phyloP scores from a whole-genome alignment of 169 alveolate genomes.

The Babesia sp. region DNA sequence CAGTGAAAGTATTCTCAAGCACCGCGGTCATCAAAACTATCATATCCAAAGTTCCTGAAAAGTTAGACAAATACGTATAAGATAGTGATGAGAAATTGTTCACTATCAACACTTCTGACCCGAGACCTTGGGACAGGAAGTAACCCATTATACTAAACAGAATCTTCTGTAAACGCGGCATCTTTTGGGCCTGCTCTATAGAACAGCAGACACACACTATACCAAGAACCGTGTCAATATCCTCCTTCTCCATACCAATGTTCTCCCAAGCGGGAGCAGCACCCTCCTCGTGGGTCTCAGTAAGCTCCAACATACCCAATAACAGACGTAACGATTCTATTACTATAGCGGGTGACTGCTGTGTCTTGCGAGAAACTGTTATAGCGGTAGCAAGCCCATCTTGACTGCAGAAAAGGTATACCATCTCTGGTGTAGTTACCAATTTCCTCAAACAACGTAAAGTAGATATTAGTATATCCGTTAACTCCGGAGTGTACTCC shows the following conservation, averaged over 20 bases:
- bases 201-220: slow-evolving; percentile 66
- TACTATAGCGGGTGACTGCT: slow-evolving; percentile 81
- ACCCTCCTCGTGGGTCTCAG: slow-evolving; percentile 51
- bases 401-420: slow-evolving; percentile 84
- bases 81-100: slow-evolving; percentile 69
- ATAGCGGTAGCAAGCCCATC: slow-evolving; percentile 86
- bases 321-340: slow-evolving; percentile 83
- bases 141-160: slow-evolving; percentile 69
- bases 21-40: slow-evolving; percentile 64
- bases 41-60: slow-evolving; percentile 43
- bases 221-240: slow-evolving; percentile 63
- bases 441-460: slow-evolving; percentile 85
- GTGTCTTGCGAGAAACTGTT: slow-evolving; percentile 77
- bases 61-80: slow-evolving; percentile 51
- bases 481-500: slow-evolving; percentile 77
- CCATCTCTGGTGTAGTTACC: slow-evolving; percentile 82
- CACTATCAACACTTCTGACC: slow-evolving; percentile 71
- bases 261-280: slow-evolving; percentile 78
- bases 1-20: slow-evolving; percentile 66
- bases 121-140: slow-evolving; percentile 75
- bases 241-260: slow-evolving; percentile 75
- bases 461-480: slow-evolving; percentile 83
- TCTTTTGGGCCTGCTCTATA: slow-evolving; percentile 56
- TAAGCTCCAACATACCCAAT: slow-evolving; percentile 76
- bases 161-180: slow-evolving; percentile 74